Conservation (phyloP, 331 rosid genomes). For the Pyrus hybrid region DNA sequence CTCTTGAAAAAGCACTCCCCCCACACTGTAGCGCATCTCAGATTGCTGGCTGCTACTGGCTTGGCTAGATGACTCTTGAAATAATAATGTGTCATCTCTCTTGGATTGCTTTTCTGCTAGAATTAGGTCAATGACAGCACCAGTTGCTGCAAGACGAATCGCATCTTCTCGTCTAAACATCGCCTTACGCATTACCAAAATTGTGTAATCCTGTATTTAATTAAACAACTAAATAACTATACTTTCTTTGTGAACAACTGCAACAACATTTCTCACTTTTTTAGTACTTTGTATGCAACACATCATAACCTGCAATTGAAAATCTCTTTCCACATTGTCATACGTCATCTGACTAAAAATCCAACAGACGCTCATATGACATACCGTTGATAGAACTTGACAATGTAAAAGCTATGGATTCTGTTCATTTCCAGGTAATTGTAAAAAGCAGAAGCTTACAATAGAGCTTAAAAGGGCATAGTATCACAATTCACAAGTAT, state of each 20-base stretch:
- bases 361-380: background rate
- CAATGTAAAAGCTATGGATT: background rate
- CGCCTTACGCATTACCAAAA: constrained; percentile 39
- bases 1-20: constrained; percentile 29
- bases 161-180: constrained; percentile 35
- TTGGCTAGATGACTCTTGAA: constrained; percentile 41
- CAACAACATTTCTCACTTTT: background rate
- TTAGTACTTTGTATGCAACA: background rate
- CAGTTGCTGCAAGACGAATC: constrained; percentile 31
- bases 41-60: constrained; percentile 38
- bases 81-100: constrained; percentile 15
- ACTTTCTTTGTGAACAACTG: background rate
- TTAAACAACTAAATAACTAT: background rate
- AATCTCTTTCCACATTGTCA: background rate
- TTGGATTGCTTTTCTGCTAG: constrained; percentile 28
- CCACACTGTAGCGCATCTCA: constrained; percentile 5
- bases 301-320: background rate
- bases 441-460: background rate
- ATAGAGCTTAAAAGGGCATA: background rate
- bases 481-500: background rate
- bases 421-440: background rate
- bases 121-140: constrained; percentile 30
- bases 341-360: background rate
- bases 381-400: background rate
- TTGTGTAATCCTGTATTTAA: constrained; percentile 25